Base-by-base conservation (phyloP, 768 basidiomycete genomes). In the Mycena metata region DNA sequence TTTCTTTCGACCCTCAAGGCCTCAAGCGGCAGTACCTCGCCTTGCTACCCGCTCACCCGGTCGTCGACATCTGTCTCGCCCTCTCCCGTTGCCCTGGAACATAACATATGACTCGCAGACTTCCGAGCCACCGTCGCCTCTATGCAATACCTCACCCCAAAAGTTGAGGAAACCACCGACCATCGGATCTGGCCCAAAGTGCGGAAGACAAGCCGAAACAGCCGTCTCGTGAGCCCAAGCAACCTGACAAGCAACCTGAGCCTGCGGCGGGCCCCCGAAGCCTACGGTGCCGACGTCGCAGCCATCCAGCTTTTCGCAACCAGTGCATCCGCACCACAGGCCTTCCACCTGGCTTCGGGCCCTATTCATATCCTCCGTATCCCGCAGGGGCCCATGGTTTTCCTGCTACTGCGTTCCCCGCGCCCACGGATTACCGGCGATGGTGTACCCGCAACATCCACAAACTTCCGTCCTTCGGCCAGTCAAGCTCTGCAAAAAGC, bases 401-500 rank as follows among this genome's bases (percentile, higher is more conserved):
- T 55, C 69, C 79, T 2, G 66, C 80, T 23, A 72, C 78, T 17
- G 79, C 79, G 47, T 76, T 76, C 43, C 73, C 70, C 26, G 65
- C 77, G 23, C 79, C 7, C 72, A 76, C 13, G 72, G 76, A 15
- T 77, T 71, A 43, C 70, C 51, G 15, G 70, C 76, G 41, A 67
- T 66, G 10, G 58, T 61, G 15, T 70, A 52, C 54, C 43, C 58
- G 12, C 69, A 51, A 30, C 71, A 45, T 69, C 12, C 35, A 57
- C 66, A n/a, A 96, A 96, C 80, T 96, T 96, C 74, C 84, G 95
- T 42, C 93, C 95, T 2, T 95, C 93, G 2, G 95, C 95, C 5
- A 94, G 92, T 73, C 95, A 96, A 78, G 95, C 95, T 9, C 80
- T 96, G 60, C 93, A 94, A 77, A 96, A 95, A 72, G 94, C 95